Evolutionary conservation across 2,329 filamentous ascomycete species (phyloP).

Genomic region (Aspergillus fijiensis): DNA sequence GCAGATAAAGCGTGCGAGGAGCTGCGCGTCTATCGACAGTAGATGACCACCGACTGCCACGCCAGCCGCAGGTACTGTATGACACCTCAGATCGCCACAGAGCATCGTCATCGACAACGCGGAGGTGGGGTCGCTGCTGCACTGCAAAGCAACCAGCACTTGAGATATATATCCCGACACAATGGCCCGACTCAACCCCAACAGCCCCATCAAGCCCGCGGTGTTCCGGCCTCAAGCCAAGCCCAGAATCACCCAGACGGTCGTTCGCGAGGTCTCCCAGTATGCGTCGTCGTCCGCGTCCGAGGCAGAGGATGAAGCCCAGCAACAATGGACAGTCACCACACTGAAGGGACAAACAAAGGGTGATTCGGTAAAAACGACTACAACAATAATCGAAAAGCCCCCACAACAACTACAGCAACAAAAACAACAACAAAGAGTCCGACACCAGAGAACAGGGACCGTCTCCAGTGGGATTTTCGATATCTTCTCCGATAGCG

Average conservation of each 20-base stretch:
- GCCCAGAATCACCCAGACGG: background rate
- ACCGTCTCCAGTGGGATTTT: conserved; percentile 23
- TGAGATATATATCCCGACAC: background rate
- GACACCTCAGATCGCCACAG: background rate
- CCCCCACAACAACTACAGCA: conserved; percentile 8
- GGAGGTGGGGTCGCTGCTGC: background rate
- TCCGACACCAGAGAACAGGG: conserved; percentile 21
- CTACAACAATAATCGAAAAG: conserved; percentile 11
- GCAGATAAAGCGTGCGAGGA: background rate
- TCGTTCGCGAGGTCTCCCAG: conserved; percentile 2
- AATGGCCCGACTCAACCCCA: conserved; percentile 32
- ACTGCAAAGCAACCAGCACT: background rate
- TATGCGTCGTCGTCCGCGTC: conserved; percentile 1
- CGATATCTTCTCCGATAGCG: conserved; percentile 33
- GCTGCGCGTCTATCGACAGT: background rate
- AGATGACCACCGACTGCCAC: background rate
- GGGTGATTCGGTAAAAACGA: conserved; percentile 2
- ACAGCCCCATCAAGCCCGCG: conserved; percentile 19
- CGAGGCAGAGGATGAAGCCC: background rate
- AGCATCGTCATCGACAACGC: background rate
- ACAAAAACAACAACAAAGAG: conserved; percentile 12
- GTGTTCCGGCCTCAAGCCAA: background rate
- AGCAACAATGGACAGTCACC: conserved; percentile 12
- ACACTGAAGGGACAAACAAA: conserved; percentile 11
- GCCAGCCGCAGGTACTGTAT: background rate